Base-by-base conservation (phyloP, 257 asterid genomes). In the Nicotiana paniculata region DNA sequence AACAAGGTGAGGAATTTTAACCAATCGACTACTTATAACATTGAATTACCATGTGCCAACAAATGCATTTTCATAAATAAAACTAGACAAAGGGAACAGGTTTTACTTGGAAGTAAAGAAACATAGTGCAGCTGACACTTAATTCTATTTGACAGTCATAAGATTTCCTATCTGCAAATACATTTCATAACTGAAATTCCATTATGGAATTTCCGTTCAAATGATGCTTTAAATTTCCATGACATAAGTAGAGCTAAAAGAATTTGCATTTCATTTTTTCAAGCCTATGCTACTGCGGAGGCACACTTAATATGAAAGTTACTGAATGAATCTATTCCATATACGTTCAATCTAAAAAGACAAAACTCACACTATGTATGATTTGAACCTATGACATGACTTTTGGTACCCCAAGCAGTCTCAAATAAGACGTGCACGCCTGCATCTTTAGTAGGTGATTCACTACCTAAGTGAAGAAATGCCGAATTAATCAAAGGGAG, bases 171-270 rank as follows among this genome's bases (percentile, higher is more conserved):
- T 9, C 77, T 68, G 30, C 77, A 68, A 37, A 68, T 35, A 68
- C 30, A 81, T 57, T 26, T 84, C 62, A 82, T 84, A 82, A 66
- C 17, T 39, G 37, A 16, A 12, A 16, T 30, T 37, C 64, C 46
- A 24, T 55, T 28, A 28, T 28, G 32, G 32, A 28, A 28, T 28
- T 28, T 28, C 32, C 33, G 3, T 32, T 8, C 46, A 67, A 6
- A 8, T 33, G 51, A 67, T 67, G 51, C 11, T 33, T 67, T 33
- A 12, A 67, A 33, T 67, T 67, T 33, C 53, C 46, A 28, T 64
- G 72, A 69, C 57, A 39, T 37, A 69, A 69, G 33, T 69, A n/a
- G 17, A 0, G 18, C 9, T 39, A 69, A 69, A 69, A 39, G 57
- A 69, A 69, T n/a, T 43, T n/a, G 33, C 33, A 69, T 69, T 69